phyloP scores from a whole-genome alignment of 768 basidiomycete genomes.

The Pleurotus salmoneostramineus region DNA sequence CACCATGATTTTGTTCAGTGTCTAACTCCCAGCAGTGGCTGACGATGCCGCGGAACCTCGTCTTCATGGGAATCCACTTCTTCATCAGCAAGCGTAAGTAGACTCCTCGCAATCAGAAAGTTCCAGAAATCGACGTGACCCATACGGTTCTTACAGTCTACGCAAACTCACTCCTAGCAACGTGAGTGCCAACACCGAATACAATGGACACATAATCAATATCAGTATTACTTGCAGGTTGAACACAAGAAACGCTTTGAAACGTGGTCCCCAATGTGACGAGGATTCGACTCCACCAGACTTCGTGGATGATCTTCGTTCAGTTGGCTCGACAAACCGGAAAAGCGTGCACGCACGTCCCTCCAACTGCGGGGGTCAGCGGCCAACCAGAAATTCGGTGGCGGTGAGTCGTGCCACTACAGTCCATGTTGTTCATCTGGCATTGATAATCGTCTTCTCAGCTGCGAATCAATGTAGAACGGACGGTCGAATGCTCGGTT shows the following conservation, averaged over 20 bases:
- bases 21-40: constrained; percentile 29
- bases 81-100: constrained; percentile 38
- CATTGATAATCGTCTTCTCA: background rate
- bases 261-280: background rate
- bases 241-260: constrained; percentile 3
- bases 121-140: background rate
- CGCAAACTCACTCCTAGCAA: constrained; percentile 4
- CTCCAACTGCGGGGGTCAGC: background rate
- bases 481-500: constrained; percentile 4
- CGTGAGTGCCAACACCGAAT: background rate
- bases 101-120: background rate
- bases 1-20: constrained; percentile 1
- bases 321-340: background rate
- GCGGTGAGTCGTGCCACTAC: background rate
- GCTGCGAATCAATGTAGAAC: constrained; percentile 3
- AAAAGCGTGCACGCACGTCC: background rate
- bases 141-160: background rate
- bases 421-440: background rate
- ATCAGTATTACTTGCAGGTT: background rate
- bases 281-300: background rate
- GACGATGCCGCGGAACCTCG: constrained; percentile 33
- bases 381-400: background rate
- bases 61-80: constrained; percentile 45
- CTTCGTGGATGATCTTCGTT: background rate
- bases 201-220: background rate